phyloP scores from a whole-genome alignment of 2,329 filamentous ascomycete genomes.

The Fusarium scirpi region DNA sequence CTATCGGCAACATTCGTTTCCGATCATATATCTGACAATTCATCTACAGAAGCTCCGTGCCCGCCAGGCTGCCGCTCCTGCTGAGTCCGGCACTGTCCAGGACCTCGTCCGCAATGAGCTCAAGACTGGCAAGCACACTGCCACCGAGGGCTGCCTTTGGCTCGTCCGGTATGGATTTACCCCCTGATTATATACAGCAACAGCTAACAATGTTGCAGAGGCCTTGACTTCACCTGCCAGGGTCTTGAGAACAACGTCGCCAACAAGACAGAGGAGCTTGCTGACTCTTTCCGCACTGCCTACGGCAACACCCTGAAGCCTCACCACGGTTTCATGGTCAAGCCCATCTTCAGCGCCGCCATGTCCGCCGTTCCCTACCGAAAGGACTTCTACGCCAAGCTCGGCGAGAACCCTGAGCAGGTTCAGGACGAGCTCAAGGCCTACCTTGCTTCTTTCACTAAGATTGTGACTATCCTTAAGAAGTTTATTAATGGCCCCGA shows the following conservation, averaged over 20 bases:
- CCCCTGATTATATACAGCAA: background rate
- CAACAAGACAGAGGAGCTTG: constrained; percentile 78
- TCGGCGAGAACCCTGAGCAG: constrained; percentile 75
- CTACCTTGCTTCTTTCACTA: constrained; percentile 84
- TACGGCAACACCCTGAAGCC: constrained; percentile 91
- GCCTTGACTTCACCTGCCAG: constrained; percentile 92
- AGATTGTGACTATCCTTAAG: constrained; percentile 81
- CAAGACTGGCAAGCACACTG: constrained; percentile 87
- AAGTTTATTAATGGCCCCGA: constrained; percentile 67
- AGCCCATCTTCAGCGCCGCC: constrained; percentile 91
- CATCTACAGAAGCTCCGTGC: constrained; percentile 83
- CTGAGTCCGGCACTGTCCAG: constrained; percentile 86
- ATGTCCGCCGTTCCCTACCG: constrained; percentile 95
- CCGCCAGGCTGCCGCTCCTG: constrained; percentile 80
- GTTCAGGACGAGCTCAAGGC: constrained; percentile 72
- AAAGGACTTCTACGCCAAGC: constrained; percentile 91
- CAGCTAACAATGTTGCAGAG: constrained; percentile 63
- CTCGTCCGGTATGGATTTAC: constrained; percentile 75
- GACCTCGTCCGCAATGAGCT: constrained; percentile 87
- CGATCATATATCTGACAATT: constrained; percentile 33
- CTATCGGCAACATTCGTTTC: background rate
- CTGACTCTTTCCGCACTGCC: constrained; percentile 85
- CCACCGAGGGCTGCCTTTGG: constrained; percentile 93
- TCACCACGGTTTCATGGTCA: constrained; percentile 89
- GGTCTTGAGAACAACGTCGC: constrained; percentile 82